Percentiles rank a stretch among this genome's conserved stretches.
Conservation (phyloP, 1,139 yeast species). For the Ogataea hybrid region DNA sequence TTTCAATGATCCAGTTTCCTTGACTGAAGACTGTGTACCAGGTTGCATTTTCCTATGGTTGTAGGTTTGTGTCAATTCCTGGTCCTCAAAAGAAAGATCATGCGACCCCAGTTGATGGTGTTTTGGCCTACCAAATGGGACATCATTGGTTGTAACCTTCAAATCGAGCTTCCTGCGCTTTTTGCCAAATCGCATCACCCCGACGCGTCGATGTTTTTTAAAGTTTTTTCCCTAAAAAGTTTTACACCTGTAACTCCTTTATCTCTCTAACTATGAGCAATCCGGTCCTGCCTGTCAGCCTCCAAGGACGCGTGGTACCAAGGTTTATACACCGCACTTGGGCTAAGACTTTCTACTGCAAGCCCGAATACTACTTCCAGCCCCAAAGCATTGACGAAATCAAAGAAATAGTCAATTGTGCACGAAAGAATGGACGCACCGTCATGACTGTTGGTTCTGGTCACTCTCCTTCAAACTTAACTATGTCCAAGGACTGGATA, state of each 20-base stretch:
- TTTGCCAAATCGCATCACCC: neutral
- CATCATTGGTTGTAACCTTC: neutral
- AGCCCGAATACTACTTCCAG: slow-evolving; percentile 76
- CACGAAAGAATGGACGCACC: slow-evolving; percentile 58
- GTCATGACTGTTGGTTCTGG: slow-evolving; percentile 91
- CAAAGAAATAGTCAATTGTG: slow-evolving; percentile 59
- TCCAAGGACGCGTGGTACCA: slow-evolving; percentile 30
- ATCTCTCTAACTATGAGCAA: slow-evolving; percentile 1
- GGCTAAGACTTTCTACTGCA: slow-evolving; percentile 86
- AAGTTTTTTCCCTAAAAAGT: slow-evolving; percentile 2
- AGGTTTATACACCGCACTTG: slow-evolving; percentile 64
- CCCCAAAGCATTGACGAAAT: slow-evolving; percentile 69
- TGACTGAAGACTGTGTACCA: neutral
- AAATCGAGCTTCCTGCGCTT: slow-evolving; percentile 5
- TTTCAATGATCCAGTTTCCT: slow-evolving; percentile 17
- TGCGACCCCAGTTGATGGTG: slow-evolving; percentile 3
- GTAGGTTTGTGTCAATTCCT: neutral
- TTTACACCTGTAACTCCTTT: neutral
- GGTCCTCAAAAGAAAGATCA: slow-evolving; percentile 1
- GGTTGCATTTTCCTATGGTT: neutral
- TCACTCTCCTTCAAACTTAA: slow-evolving; percentile 90
- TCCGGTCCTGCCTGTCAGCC: slow-evolving; percentile 1
- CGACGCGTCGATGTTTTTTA: slow-evolving; percentile 9
- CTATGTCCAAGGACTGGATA: slow-evolving; percentile 89
- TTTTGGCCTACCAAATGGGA: no score